A percentile compares a stretch with the other conserved stretches of the same genome.
Evolutionary conservation across 371 early-diverging fungal genomes (phyloP).

Genomic region (Synchytrium microbalum): DNA sequence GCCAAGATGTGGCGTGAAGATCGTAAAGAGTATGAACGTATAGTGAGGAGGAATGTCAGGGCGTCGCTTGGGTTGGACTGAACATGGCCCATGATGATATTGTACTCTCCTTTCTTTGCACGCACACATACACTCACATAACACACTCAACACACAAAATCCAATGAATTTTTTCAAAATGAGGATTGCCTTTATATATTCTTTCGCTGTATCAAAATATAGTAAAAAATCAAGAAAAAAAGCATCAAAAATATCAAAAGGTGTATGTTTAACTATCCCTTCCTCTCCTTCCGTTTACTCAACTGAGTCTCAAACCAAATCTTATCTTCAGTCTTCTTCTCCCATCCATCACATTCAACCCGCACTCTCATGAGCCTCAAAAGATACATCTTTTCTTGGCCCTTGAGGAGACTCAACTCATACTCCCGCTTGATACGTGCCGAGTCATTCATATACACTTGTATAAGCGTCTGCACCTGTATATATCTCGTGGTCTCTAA

Average conservation of each 20-base stretch:
- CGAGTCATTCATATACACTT: constrained; percentile 21
- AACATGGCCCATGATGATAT: background rate
- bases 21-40: constrained; percentile 67
- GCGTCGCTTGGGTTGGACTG: constrained; percentile 56
- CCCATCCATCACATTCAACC: constrained; percentile 29
- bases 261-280: background rate
- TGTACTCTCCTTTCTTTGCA: too few species aligned
- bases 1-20: constrained; percentile 87
- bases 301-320: background rate
- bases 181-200: too few species aligned
- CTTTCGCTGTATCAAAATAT: too few species aligned
- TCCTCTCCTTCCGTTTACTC: background rate
- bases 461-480: constrained; percentile 20
- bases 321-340: background rate
- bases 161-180: too few species aligned
- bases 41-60: constrained; percentile 67
- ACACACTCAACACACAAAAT: too few species aligned
- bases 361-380: constrained; percentile 29
- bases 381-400: constrained; percentile 32
- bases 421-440: constrained; percentile 30
- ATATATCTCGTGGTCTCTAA: constrained; percentile 69
- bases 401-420: constrained; percentile 23
- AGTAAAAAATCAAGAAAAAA: too few species aligned
- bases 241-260: background rate
- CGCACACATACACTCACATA: too few species aligned